Conservation (phyloP, 2,329 filamentous ascomycete species). For the Exophiala sp. region DNA sequence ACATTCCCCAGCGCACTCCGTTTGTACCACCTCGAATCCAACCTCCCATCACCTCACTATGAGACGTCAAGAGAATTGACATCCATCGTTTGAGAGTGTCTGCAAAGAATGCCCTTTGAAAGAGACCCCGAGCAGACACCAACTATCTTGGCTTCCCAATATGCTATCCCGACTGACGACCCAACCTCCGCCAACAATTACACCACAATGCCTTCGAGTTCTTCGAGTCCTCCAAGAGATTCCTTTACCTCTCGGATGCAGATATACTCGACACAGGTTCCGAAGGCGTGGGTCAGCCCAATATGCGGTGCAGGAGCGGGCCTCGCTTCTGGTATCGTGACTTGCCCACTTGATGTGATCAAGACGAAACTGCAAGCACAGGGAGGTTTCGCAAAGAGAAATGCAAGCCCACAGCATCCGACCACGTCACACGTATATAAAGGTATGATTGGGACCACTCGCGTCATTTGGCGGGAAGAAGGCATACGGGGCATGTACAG, state of each 20-base stretch:
- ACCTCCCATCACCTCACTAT: slow-evolving; percentile 8
- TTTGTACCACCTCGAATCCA: background rate
- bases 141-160: slow-evolving; percentile 25
- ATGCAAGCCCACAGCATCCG: slow-evolving; percentile 41
- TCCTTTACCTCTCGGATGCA: slow-evolving; percentile 38
- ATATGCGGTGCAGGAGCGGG: slow-evolving; percentile 84
- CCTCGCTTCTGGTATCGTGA: slow-evolving; percentile 89
- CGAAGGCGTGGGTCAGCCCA: slow-evolving; percentile 66
- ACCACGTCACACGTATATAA: slow-evolving; percentile 61
- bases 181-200: slow-evolving; percentile 23
- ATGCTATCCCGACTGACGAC: slow-evolving; percentile 28
- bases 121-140: slow-evolving; percentile 23
- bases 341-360: slow-evolving; percentile 96
- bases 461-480: slow-evolving; percentile 81
- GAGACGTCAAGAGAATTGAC: slow-evolving; percentile 18
- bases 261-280: slow-evolving; percentile 46
- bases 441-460: slow-evolving; percentile 81
- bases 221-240: slow-evolving; percentile 26
- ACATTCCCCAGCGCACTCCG: background rate
- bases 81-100: slow-evolving; percentile 4
- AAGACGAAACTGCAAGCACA: slow-evolving; percentile 98
- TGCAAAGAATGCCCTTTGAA: slow-evolving; percentile 27
- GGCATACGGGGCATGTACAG: slow-evolving; percentile 88
- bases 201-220: slow-evolving; percentile 30
- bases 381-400: slow-evolving; percentile 66